Conservation (phyloP, 2,329 filamentous ascomycete genomes). For the Aspergillus sp. region DNA sequence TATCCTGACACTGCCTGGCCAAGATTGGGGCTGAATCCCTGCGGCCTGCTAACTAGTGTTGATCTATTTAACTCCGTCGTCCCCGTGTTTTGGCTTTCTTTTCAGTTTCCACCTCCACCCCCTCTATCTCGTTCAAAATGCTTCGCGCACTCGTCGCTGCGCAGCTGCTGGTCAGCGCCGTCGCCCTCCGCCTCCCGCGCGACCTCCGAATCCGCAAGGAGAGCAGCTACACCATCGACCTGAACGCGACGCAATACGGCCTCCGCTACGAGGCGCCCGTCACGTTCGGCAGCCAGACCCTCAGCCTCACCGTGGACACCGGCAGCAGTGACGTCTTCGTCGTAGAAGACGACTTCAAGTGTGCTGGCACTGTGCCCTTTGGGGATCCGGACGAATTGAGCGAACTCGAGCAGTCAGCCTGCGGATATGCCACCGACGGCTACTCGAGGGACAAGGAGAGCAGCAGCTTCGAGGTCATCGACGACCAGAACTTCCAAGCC, state of each 20-base stretch:
- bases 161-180: neutral
- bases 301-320: conserved; percentile 47
- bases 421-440: conserved; percentile 18
- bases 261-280: conserved; percentile 5
- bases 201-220: neutral
- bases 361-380: conserved; percentile 11
- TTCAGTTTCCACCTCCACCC: neutral
- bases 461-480: conserved; percentile 18
- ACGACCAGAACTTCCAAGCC: conserved; percentile 22
- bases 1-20: neutral
- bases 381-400: neutral
- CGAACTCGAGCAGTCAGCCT: conserved; percentile 5
- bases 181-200: neutral
- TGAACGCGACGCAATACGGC: neutral
- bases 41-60: neutral
- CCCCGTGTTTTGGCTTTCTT: neutral
- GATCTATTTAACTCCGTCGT: neutral
- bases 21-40: neutral
- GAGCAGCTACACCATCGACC: neutral
- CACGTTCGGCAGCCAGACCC: conserved; percentile 27
- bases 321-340: conserved; percentile 52
- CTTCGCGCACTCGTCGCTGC: neutral
- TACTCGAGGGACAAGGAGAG: conserved; percentile 13
- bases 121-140: neutral
- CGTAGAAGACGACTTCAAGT: conserved; percentile 33